phyloP scores from a whole-genome alignment of 345 rosid genomes.

The Diplotaxis tenuifolia region DNA sequence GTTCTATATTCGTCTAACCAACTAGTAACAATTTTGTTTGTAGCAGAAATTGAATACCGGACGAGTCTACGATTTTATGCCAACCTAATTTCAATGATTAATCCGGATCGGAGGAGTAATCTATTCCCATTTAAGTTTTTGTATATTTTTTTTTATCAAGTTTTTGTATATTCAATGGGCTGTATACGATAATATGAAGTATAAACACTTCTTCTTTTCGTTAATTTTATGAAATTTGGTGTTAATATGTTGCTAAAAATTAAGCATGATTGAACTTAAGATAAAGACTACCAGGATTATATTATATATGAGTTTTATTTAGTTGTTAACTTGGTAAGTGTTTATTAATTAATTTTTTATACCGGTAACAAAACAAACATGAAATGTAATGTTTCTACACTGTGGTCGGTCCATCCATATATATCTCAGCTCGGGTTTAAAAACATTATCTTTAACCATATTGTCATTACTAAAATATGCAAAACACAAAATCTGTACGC shows the following conservation, averaged over 20 bases:
- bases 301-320: background rate
- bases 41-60: background rate
- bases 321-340: background rate
- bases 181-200: too few species aligned
- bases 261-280: background rate
- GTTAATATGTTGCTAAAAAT: background rate
- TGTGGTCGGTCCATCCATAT: slow-evolving; percentile 20
- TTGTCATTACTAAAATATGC: background rate
- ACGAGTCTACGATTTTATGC: background rate
- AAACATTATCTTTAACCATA: slow-evolving; percentile 20
- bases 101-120: background rate
- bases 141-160: background rate
- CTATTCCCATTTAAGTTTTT: background rate
- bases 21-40: background rate
- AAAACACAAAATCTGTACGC: slow-evolving; percentile 8
- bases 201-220: background rate
- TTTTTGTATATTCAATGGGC: background rate
- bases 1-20: background rate
- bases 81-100: background rate
- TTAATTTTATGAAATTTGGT: background rate
- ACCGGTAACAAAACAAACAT: background rate
- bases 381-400: background rate
- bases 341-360: background rate
- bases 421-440: slow-evolving; percentile 6
- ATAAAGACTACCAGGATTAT: background rate